phyloP scores from a whole-genome alignment of 768 basidiomycete species.

The Kwoniella newhampshirensis region DNA sequence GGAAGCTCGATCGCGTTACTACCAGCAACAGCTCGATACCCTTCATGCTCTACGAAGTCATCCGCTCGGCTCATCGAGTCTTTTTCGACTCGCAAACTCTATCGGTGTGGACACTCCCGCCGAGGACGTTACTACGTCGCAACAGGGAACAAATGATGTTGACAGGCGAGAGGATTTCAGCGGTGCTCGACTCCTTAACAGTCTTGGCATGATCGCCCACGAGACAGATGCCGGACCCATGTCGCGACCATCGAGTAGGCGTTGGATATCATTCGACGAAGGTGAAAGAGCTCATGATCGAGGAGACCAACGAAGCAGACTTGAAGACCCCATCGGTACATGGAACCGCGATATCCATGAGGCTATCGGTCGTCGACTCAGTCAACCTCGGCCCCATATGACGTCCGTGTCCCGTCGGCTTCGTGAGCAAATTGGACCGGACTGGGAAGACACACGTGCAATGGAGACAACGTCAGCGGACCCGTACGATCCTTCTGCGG shows the following conservation, averaged over 20 bases:
- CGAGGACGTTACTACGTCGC: neutral
- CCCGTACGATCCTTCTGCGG: neutral
- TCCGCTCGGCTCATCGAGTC: no score
- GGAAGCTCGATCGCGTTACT: no score
- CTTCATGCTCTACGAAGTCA: no score
- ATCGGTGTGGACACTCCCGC: neutral
- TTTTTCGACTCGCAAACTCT: neutral
- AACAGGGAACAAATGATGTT: no score
- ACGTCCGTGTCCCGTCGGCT: constrained; percentile 9
- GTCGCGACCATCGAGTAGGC: constrained; percentile 7
- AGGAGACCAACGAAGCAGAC: neutral
- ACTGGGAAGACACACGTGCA: constrained; percentile 15
- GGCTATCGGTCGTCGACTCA: constrained; percentile 15
- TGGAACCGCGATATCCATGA: constrained; percentile 19
- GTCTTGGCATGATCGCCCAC: neutral
- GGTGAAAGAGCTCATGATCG: constrained; percentile 5
- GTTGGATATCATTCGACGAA: constrained; percentile 22
- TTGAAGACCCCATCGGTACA: neutral
- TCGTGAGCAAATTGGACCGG: constrained; percentile 11
- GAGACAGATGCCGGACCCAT: neutral
- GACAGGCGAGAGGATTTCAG: no score
- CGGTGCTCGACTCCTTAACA: no score
- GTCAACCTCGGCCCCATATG: constrained; percentile 8
- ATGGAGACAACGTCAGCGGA: neutral
- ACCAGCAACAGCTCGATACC: no score